Evolutionary conservation across 2,329 filamentous ascomycete species (phyloP).

Genomic region (Alternaria gaisen): DNA sequence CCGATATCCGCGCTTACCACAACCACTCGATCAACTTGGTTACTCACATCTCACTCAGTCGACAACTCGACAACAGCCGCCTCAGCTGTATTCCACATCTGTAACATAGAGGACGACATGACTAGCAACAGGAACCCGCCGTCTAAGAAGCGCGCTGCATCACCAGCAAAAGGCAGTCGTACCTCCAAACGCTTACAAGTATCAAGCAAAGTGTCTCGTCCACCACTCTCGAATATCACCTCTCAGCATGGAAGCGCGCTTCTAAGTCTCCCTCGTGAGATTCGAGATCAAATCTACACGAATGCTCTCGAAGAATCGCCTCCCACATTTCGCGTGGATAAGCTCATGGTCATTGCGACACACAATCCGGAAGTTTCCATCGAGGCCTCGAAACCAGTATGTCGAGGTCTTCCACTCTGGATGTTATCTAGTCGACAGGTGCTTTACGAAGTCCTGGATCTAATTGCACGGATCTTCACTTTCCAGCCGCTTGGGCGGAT

Average conservation of each 20-base stretch:
- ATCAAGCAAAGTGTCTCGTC: not conserved
- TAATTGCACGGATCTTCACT: not conserved
- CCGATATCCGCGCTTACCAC: not conserved
- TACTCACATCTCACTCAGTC: not conserved
- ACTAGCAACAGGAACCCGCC: not conserved
- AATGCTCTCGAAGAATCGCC: rapidly evolving
- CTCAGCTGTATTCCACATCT: not conserved
- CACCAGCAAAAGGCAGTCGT: not conserved
- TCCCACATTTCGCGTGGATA: not conserved
- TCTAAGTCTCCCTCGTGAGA: not conserved
- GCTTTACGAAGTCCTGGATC: not conserved
- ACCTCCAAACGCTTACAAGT: not conserved
- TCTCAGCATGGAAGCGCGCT: not conserved
- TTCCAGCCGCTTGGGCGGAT: not conserved
- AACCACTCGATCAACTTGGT: not conserved
- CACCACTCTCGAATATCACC: rapidly evolving
- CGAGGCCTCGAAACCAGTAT: not conserved
- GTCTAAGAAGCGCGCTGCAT: not conserved
- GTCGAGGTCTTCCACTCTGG: not conserved
- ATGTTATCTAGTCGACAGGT: not conserved
- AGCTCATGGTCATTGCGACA: not conserved
- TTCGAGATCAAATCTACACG: not conserved
- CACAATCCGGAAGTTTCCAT: not conserved
- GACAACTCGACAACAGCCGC: not conserved
- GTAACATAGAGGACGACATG: not conserved